Base-by-base conservation (phyloP, 768 basidiomycete genomes). In the Pisolithus tinctorius region DNA sequence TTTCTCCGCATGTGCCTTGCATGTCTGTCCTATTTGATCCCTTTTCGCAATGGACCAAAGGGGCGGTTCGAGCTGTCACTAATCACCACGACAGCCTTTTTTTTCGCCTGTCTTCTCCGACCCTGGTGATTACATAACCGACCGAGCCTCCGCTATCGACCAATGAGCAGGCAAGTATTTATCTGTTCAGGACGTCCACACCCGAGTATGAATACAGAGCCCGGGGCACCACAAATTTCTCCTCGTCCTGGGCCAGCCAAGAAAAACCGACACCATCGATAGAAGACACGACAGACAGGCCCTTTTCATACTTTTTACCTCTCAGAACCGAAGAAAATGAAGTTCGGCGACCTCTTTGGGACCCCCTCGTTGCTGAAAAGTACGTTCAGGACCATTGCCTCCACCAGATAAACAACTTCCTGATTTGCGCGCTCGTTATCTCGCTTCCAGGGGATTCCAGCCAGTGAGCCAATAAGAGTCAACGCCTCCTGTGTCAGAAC, bases 401-500 rank as follows among this genome's bases (percentile, higher is more conserved):
- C 34, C 46, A 44, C 47, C 17, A 46, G 51, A 55, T 54, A 45
- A 31, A 29, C 34, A 23, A 10, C 14, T 17, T 55, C 27, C 53
- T 57, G 43, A 51, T 30, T 25, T 29, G 47, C 38, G 27, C 29
- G 11, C 14, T 47, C 39, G 20, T 53, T 50, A 52, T 60, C 55
- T 55, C 6, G 23, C 1, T 45, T 30, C 1, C 45, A 67, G 67
- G 58, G 30, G 67, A 64, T 45, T 29, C 11, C 47, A 55, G 30
- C 46, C 65, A 67, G 65, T 67, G 37, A 67, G 65, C 52, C 53
- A 52, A 56, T 52, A 26, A 45, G 13, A 14, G n/a, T 14, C 41
- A 11, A 42, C 41, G 25, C 25, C 1, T 13, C 13, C 27, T 25
- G n/a, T n/a, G 16, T 38, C 14, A 20, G 20, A 37, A 17, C 27